Evolutionary conservation across 306 rosid species (phyloP), one percentile per base, ranked within the genome.

Genomic region (Prunus padus): DNA sequence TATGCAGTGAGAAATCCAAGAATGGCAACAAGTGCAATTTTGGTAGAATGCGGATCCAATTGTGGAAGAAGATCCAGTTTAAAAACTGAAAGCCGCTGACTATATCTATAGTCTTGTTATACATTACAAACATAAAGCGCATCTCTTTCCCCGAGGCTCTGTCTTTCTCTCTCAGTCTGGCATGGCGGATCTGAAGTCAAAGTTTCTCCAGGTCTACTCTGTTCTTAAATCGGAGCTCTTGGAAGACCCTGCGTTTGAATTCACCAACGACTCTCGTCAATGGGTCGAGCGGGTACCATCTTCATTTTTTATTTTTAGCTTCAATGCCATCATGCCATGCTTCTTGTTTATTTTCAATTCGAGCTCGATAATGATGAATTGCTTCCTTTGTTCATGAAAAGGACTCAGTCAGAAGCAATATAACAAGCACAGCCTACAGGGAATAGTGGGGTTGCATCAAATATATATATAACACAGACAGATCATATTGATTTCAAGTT

Each of bases 141-240:
- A 3, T 23, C 64, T 59, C 61, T n/a, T 11, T 20, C 15, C 9
- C 18, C 23, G 1, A 18, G 16, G 3, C 2, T 9, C 37, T 46
- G 6, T 46, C 37, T 31, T 4, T 44, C 30, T 37, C 14, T 3
- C 45, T 16, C 19, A 40, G 37, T 14, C 22, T 50, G 72, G 47
- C 68, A 77, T 93, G 98, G 91, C 92, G 79, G 96, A 90, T 93
- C 90, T 84, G 30, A 90, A 74, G 87, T 83, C 96, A 47, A 85
- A 82, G 45, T 93, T 90, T 84, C 46, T 86, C 77, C 69, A 93
- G n/a, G 91, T 89, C 18, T 92, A 92, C 84, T 72, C 88, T 0
- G 86, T 85, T 65, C 88, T 92, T 65, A 92, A 92, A 77, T 82
- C 86, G 6, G 96, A 93, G 79, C 91, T 93, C 65, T 75, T 93